These are phyloP conservation scores for Beauveria brongniartii DNA, from an alignment of 2,329 filamentous ascomycete species.

Conservation along the genomic window DNA sequence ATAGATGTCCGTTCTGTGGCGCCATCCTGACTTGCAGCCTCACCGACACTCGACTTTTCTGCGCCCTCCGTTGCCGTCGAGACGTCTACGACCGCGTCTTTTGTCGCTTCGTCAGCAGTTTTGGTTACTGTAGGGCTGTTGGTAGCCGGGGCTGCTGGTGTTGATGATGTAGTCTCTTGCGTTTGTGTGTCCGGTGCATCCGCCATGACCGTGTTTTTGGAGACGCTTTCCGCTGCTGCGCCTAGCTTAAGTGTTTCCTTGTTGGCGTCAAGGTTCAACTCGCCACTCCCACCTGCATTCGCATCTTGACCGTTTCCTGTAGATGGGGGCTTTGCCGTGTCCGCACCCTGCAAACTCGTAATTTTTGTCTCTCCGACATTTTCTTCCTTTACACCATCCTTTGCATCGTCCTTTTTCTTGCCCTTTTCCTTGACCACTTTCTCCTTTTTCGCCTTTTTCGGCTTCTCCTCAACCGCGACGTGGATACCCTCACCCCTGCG, in stretches of 20 bases:
- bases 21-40: background rate
- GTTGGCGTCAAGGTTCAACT: background rate
- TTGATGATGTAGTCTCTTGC: background rate
- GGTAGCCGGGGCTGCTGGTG: background rate
- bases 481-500: slow-evolving; percentile 62
- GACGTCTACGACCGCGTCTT: background rate
- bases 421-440: slow-evolving; percentile 28
- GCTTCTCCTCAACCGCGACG: slow-evolving; percentile 54
- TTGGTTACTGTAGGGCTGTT: background rate
- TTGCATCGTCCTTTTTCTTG: slow-evolving; percentile 22
- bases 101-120: background rate
- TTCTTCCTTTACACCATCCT: slow-evolving; percentile 12
- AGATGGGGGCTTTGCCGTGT: background rate
- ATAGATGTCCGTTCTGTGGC: background rate
- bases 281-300: background rate
- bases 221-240: background rate
- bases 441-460: slow-evolving; percentile 48
- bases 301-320: background rate
- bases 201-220: background rate
- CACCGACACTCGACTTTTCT: background rate
- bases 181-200: background rate
- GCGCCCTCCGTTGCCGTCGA: background rate
- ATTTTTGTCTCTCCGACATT: slow-evolving; percentile 8
- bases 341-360: background rate
- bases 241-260: background rate